A percentile compares a stretch with the other conserved stretches of the same genome.
Evolutionary conservation across 169 alveolate species (phyloP).

Genomic region (Cyclospora cayetanensis): DNA sequence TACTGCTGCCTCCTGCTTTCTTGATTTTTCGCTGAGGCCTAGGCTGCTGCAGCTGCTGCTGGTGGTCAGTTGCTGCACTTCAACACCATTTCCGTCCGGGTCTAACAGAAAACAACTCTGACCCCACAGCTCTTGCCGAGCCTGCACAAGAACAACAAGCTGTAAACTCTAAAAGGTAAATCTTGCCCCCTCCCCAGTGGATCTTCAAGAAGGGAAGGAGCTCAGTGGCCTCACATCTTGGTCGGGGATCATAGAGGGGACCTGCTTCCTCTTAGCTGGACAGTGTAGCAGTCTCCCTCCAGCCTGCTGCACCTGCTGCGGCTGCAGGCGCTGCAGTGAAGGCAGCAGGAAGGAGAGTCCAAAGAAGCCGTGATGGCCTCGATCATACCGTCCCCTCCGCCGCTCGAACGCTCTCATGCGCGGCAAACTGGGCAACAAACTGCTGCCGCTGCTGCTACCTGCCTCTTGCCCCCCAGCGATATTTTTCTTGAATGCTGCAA

Average conservation of each 20-base stretch:
- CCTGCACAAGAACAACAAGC: constrained; percentile 31
- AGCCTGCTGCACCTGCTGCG: constrained; percentile 27
- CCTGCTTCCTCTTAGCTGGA: constrained; percentile 50
- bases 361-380: constrained; percentile 62
- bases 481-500: constrained; percentile 20
- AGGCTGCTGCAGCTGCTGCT: constrained; percentile 51
- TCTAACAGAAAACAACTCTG: constrained; percentile 44
- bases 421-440: constrained; percentile 22
- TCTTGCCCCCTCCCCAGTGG: neutral
- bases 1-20: constrained; percentile 41
- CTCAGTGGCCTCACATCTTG: constrained; percentile 29
- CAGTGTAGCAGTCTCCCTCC: constrained; percentile 62
- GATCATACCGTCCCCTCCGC: constrained; percentile 28
- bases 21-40: neutral
- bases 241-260: constrained; percentile 67
- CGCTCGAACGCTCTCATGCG: constrained; percentile 59
- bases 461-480: neutral
- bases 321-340: constrained; percentile 17
- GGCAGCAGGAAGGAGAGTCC: constrained; percentile 55
- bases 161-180: neutral
- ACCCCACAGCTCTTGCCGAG: constrained; percentile 67
- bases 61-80: constrained; percentile 22
- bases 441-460: constrained; percentile 47
- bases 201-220: too few species aligned
- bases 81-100: constrained; percentile 70